phyloP scores from a whole-genome alignment of 164 flowering plant species.

The Magnolia kwangsiensis region DNA sequence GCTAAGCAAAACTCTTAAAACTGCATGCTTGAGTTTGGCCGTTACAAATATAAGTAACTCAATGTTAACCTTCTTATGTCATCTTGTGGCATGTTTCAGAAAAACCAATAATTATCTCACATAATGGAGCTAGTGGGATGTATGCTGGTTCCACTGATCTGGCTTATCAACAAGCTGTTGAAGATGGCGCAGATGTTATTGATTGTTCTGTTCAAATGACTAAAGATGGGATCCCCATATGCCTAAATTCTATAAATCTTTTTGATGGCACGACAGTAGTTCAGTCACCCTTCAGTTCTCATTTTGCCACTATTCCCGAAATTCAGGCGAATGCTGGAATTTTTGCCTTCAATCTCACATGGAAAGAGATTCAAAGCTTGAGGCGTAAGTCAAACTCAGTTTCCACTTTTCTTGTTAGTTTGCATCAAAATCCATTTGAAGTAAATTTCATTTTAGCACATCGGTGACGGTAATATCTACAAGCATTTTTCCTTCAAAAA shows the following conservation, averaged over 20 bases:
- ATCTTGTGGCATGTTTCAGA: conserved; percentile 36
- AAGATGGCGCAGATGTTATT: conserved; percentile 78
- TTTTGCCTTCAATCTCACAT: conserved; percentile 62
- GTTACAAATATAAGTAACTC: background rate
- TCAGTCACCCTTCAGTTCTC: conserved; percentile 37
- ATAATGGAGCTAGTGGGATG: conserved; percentile 86
- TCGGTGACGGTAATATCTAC: no score
- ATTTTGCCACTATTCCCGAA: conserved; percentile 33
- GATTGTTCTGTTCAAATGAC: conserved; percentile 92
- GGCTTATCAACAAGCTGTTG: conserved; percentile 71
- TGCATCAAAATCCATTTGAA: background rate
- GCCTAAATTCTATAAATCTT: conserved; percentile 70
- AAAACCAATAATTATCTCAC: conserved; percentile 53
- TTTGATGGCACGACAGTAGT: conserved; percentile 49
- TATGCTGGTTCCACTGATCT: conserved; percentile 78
- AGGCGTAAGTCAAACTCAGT: conserved; percentile 52
- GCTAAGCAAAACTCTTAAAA: no score
- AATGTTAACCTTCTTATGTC: conserved; percentile 5
- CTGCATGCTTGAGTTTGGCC: no score
- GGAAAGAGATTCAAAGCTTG: conserved; percentile 65
- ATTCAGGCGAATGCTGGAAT: conserved; percentile 42
- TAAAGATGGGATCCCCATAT: conserved; percentile 67
- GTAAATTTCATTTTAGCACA: no score
- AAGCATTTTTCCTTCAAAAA: no score
- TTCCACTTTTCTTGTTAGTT: background rate